A percentile compares a stretch with the other conserved stretches of the same genome.
Conservation (phyloP, 305 asterid species). For the Solanum aculeatissimum region DNA sequence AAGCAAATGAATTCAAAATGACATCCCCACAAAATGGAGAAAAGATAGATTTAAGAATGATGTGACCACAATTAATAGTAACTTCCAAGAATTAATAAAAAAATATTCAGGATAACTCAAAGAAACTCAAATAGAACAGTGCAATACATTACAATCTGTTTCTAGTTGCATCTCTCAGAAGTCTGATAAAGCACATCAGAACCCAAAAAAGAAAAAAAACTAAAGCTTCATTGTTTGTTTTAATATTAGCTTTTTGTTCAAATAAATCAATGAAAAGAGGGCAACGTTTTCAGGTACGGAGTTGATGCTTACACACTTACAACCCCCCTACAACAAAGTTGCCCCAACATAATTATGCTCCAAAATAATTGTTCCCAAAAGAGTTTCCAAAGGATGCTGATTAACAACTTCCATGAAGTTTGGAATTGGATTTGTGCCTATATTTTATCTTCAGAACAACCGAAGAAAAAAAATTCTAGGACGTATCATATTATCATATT, state of each 20-base stretch:
- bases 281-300: background rate
- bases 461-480: background rate
- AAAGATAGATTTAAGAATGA: background rate
- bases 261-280: background rate
- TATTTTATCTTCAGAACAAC: background rate
- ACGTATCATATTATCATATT: background rate
- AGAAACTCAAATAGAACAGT: background rate
- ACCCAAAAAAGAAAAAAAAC: background rate
- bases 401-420: background rate
- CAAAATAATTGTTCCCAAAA: background rate
- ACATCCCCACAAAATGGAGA: background rate
- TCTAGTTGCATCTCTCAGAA: background rate
- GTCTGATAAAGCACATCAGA: background rate
- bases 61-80: background rate
- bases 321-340: background rate
- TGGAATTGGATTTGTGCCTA: background rate
- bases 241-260: background rate
- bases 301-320: background rate
- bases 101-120: background rate
- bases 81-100: background rate
- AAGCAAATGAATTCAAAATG: background rate
- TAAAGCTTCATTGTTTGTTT: background rate
- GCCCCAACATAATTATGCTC: background rate
- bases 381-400: background rate
- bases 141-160: background rate